Evolutionary conservation across 805 yeast species (phyloP).

Genomic region (Metschnikowia santaceciliae): DNA sequence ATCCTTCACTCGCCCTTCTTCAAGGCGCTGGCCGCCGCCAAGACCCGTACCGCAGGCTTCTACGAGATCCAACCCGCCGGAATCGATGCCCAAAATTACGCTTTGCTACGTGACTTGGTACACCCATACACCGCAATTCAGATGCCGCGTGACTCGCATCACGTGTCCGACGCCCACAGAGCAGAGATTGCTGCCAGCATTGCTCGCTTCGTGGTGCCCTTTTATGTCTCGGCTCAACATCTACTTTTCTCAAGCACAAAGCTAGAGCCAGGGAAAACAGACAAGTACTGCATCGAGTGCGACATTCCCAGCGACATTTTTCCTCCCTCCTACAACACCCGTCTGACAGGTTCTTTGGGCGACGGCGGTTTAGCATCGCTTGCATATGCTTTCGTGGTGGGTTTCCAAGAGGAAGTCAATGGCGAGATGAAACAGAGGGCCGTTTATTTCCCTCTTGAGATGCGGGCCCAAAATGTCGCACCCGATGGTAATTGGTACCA

Average conservation of each 20-base stretch:
- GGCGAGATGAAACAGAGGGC: conserved; percentile 18
- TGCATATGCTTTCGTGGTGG: conserved; percentile 34
- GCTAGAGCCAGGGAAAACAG: conserved; percentile 17
- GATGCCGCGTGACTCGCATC: conserved; percentile 8
- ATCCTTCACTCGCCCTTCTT: conserved; percentile 26
- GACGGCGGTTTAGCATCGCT: conserved; percentile 39
- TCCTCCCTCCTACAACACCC: conserved; percentile 41
- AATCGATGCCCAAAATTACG: conserved; percentile 20
- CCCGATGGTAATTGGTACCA: conserved; percentile 26
- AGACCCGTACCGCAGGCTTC: conserved; percentile 33
- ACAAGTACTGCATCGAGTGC: conserved; percentile 22
- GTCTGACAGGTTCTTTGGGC: conserved; percentile 37
- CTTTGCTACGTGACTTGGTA: conserved; percentile 34
- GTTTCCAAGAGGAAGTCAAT: conserved; percentile 22
- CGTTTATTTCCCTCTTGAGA: conserved; percentile 35
- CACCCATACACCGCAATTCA: conserved; percentile 24
- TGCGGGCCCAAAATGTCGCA: conserved; percentile 24
- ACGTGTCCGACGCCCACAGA: conserved; percentile 7
- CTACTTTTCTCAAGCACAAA: conserved; percentile 33
- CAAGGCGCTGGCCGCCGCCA: conserved; percentile 8
- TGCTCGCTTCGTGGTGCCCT: conserved; percentile 33
- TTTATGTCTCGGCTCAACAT: conserved; percentile 38
- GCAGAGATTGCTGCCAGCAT: conserved; percentile 20
- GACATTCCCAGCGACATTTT: conserved; percentile 19
- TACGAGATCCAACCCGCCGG: conserved; percentile 24